Conservation (phyloP, 2,329 filamentous ascomycete genomes). For the Ramularia collo-cygni region DNA sequence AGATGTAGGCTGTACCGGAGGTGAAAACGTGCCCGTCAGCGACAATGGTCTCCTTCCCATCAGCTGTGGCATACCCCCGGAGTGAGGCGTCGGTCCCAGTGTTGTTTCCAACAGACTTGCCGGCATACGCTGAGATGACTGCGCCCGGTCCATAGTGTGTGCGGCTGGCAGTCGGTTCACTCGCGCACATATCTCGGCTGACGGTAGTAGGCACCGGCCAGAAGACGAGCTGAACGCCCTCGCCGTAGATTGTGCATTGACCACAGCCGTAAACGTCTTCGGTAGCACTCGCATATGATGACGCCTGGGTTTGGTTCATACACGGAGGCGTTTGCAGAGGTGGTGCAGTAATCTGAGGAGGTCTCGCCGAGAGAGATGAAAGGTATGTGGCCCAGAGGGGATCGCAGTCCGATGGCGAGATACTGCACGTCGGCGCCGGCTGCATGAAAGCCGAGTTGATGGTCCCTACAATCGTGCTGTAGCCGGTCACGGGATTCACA, state of each 20-base stretch:
- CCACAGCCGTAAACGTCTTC: slow-evolving; percentile 25
- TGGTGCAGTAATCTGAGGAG: slow-evolving; percentile 13
- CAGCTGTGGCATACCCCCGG: not conserved
- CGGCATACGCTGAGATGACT: slow-evolving; percentile 21
- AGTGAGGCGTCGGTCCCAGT: slow-evolving; percentile 1
- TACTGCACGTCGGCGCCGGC: slow-evolving; percentile 20
- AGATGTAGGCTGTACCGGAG: slow-evolving; percentile 26
- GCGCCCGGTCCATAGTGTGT: slow-evolving; percentile 21
- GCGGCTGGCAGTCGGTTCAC: slow-evolving; percentile 19
- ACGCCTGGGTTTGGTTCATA: slow-evolving; percentile 15
- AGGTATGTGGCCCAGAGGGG: slow-evolving; percentile 24
- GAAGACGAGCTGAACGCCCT: slow-evolving; percentile 26
- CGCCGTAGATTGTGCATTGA: slow-evolving; percentile 27
- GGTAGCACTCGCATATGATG: too few species aligned
- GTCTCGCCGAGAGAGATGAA: slow-evolving; percentile 12
- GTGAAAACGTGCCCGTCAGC: slow-evolving; percentile 24
- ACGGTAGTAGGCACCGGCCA: slow-evolving; percentile 22
- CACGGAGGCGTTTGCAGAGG: slow-evolving; percentile 21
- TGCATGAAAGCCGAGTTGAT: slow-evolving; percentile 10
- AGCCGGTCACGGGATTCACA: slow-evolving; percentile 7
- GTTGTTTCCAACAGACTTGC: slow-evolving; percentile 13
- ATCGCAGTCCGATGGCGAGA: slow-evolving; percentile 25
- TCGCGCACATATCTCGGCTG: slow-evolving; percentile 26
- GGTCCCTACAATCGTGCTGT: slow-evolving; percentile 9
- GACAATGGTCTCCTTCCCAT: slow-evolving; percentile 12